Evolutionary conservation across 1,139 yeast genomes (phyloP), one percentile per base, ranked within the genome.

Genomic region (Geotrichum restrictum): DNA sequence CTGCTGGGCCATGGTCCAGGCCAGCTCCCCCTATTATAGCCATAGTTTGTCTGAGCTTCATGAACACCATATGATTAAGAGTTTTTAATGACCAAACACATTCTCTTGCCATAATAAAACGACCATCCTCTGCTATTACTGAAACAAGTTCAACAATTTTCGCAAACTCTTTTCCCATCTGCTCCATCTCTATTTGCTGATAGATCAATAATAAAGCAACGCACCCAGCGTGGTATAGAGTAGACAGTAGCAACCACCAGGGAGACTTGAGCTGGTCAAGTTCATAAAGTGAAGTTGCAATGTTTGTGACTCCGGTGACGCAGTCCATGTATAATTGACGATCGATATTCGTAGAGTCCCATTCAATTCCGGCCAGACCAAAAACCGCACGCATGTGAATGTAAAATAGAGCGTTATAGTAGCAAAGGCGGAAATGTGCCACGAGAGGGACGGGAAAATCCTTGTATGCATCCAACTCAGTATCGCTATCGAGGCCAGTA

Each of bases 41-140:
- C 19, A 74, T 63, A 29, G 78, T 73, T 56, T 78, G 77, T 52
- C 72, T 66, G 50, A 80, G 67, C 51, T 81, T 67, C 53, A 79
- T 68, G 18, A 76, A 67, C 45, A 80, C 66, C 58, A 81, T 74
- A 55, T 78, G 78, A 60, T 79, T 80, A 49, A 81, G 70, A 71
- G 77, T 79, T 57, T 80, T 80, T 38, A 82, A 64, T 0, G 81
- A 82, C 88, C 88, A 82, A 27, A 80, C 64, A 62, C 85, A 80
- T 62, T 82, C 87, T 48, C 74, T 72, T 8, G 78, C 80, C 88
- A 82, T 82, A 47, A 74, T 75, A 61, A 77, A 78, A 50, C 82
- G 64, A 50, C 74, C 78, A 44, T 72, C 71, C 32, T 69, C 64
- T 4, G 74, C 61, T 13, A 76, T 62, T 52, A 67, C 66, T 19